Percentiles rank a stretch among this genome's conserved stretches.
phyloP scores from a whole-genome alignment of 768 basidiomycete species.

The Mrakia gelida region DNA sequence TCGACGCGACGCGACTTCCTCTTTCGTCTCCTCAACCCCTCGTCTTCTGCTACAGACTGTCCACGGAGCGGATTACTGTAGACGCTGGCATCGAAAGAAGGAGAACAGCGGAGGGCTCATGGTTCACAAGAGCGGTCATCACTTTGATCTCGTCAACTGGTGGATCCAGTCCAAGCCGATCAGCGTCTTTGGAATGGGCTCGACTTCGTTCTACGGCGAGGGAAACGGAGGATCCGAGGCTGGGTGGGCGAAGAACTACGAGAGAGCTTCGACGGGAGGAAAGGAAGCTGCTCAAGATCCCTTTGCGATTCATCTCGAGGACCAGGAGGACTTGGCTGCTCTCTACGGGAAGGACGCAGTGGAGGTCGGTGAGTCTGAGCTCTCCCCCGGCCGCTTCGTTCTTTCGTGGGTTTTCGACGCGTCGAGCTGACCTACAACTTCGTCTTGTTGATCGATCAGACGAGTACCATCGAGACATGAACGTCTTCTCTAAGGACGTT shows the following conservation, averaged over 20 bases:
- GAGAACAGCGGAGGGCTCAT: slow-evolving; percentile 50
- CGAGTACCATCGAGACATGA: slow-evolving; percentile 54
- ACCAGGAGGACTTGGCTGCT: slow-evolving; percentile 32
- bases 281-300: slow-evolving; percentile 51
- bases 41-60: slow-evolving; percentile 40
- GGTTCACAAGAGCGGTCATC: slow-evolving; percentile 43
- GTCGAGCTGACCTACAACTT: too few species aligned
- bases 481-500: slow-evolving; percentile 50
- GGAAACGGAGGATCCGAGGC: slow-evolving; percentile 49
- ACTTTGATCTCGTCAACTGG: slow-evolving; percentile 56
- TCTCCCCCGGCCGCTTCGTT: too few species aligned
- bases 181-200: slow-evolving; percentile 52
- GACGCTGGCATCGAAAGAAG: slow-evolving; percentile 54
- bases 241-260: slow-evolving; percentile 53
- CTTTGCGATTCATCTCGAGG: slow-evolving; percentile 53
- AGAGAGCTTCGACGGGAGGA: slow-evolving; percentile 47
- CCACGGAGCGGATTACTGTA: slow-evolving; percentile 39
- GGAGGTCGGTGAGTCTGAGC: not conserved
- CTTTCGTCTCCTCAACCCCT: too few species aligned
- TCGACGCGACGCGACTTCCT: too few species aligned
- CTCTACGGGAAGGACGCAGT: not conserved
- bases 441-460: slow-evolving; percentile 37
- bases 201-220: slow-evolving; percentile 52
- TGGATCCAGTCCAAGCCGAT: slow-evolving; percentile 53
- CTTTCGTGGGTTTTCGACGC: too few species aligned